Evolutionary conservation across 2,329 filamentous ascomycete species (phyloP).

Genomic region (Scedosporium dehoogii): DNA sequence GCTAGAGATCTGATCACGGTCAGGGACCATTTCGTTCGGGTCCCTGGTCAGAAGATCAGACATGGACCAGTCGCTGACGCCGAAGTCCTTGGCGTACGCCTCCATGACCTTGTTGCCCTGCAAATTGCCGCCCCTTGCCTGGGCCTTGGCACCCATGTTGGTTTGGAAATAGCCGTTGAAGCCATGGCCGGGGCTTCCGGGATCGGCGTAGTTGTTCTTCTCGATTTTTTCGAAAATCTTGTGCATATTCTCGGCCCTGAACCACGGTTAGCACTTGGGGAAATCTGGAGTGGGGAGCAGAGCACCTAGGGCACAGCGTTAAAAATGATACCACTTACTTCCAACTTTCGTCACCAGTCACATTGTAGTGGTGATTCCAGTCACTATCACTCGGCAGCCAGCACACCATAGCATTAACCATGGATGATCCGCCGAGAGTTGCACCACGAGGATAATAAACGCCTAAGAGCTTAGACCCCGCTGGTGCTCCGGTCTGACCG

Average conservation of each 20-base stretch:
- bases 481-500: slow-evolving; percentile 6
- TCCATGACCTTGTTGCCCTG: slow-evolving; percentile 10
- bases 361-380: slow-evolving; percentile 25
- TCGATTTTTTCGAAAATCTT: slow-evolving; percentile 31
- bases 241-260: slow-evolving; percentile 25
- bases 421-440: slow-evolving; percentile 25
- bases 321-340: not conserved
- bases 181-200: slow-evolving; percentile 28
- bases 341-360: slow-evolving; percentile 35
- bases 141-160: slow-evolving; percentile 9
- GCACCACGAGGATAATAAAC: slow-evolving; percentile 27
- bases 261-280: not conserved
- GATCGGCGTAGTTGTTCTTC: slow-evolving; percentile 29
- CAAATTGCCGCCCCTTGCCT: slow-evolving; percentile 7
- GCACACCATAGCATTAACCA: slow-evolving; percentile 21
- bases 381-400: slow-evolving; percentile 22
- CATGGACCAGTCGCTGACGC: slow-evolving; percentile 8
- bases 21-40: slow-evolving; percentile 11
- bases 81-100: slow-evolving; percentile 14
- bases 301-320: not conserved
- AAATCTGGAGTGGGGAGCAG: too few relatives aligned
- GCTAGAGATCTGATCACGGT: slow-evolving; percentile 17
- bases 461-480: slow-evolving; percentile 27
- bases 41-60: slow-evolving; percentile 9
- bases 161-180: slow-evolving; percentile 28